Conservation (phyloP, 495 filamentous ascomycete species). For the Hypomontagnella monticulosa region DNA sequence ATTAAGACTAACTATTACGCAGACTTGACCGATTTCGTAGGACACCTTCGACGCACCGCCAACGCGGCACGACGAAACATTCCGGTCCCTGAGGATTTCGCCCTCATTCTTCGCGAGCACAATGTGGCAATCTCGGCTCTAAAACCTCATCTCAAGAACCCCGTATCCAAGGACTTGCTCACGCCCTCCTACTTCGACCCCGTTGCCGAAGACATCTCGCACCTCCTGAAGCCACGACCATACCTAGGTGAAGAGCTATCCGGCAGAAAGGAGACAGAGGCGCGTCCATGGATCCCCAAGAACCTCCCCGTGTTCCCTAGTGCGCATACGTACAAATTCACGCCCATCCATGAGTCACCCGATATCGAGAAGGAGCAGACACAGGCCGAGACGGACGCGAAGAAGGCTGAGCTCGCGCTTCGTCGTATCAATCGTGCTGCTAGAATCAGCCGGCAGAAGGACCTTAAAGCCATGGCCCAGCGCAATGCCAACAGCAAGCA, state of each 20-base stretch:
- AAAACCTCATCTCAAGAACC: slow-evolving; percentile 53
- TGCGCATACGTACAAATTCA: slow-evolving; percentile 59
- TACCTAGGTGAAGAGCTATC: slow-evolving; percentile 53
- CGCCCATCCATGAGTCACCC: slow-evolving; percentile 44
- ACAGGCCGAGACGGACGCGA: slow-evolving; percentile 55
- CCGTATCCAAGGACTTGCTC: slow-evolving; percentile 47
- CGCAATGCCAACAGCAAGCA: slow-evolving; percentile 46
- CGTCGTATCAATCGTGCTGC: slow-evolving; percentile 56
- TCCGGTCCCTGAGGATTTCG: slow-evolving; percentile 53
- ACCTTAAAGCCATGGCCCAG: slow-evolving; percentile 53
- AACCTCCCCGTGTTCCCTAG: slow-evolving; percentile 57
- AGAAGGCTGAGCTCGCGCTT: slow-evolving; percentile 57
- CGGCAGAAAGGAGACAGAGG: slow-evolving; percentile 53
- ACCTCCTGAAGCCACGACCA: slow-evolving; percentile 47
- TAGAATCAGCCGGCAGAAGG: slow-evolving; percentile 60
- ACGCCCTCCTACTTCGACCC: slow-evolving; percentile 46
- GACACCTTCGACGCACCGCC: slow-evolving; percentile 45
- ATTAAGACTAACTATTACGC: slow-evolving; percentile 19
- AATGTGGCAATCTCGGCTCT: slow-evolving; percentile 50
- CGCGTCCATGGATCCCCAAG: slow-evolving; percentile 53
- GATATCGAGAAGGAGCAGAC: slow-evolving; percentile 54
- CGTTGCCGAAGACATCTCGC: slow-evolving; percentile 37
- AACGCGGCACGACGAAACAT: slow-evolving; percentile 51
- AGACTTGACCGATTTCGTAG: slow-evolving; percentile 50
- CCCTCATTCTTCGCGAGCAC: slow-evolving; percentile 46